Evolutionary conservation across 257 asterid genomes (phyloP).

Genomic region (Misopates orontium): DNA sequence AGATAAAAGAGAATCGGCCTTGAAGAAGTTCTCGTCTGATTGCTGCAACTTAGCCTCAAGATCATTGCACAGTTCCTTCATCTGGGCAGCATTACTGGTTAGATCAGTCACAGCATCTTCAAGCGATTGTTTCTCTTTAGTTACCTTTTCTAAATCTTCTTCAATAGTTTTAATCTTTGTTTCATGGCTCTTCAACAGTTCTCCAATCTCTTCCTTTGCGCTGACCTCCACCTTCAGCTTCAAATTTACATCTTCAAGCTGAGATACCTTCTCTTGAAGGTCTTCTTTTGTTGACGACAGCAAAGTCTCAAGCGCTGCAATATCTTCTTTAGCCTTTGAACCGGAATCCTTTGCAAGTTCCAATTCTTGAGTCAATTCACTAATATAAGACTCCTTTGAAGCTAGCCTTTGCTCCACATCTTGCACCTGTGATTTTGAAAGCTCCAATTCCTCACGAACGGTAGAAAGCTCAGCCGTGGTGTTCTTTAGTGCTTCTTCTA

Average conservation of each 20-base stretch:
- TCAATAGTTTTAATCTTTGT: slow-evolving; percentile 36
- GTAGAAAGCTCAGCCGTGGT: slow-evolving; percentile 56
- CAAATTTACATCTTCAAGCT: slow-evolving; percentile 48
- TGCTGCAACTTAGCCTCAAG: slow-evolving; percentile 77
- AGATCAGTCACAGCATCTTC: slow-evolving; percentile 63
- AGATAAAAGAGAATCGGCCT: slow-evolving; percentile 69
- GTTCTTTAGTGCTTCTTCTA: slow-evolving; percentile 60
- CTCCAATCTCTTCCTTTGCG: slow-evolving; percentile 45
- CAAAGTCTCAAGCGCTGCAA: slow-evolving; percentile 51
- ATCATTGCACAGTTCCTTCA: slow-evolving; percentile 71
- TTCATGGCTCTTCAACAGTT: slow-evolving; percentile 50
- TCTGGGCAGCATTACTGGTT: slow-evolving; percentile 45
- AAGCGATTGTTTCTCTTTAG: slow-evolving; percentile 56
- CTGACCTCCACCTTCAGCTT: slow-evolving; percentile 57
- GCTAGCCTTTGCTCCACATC: slow-evolving; percentile 66
- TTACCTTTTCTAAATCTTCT: slow-evolving; percentile 52
- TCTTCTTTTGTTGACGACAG: slow-evolving; percentile 43
- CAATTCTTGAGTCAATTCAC: slow-evolving; percentile 56
- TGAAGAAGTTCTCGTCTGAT: slow-evolving; percentile 73
- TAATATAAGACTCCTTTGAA: slow-evolving; percentile 56
- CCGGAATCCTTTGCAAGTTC: slow-evolving; percentile 56
- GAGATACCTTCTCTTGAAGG: slow-evolving; percentile 48
- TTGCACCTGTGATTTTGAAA: slow-evolving; percentile 58
- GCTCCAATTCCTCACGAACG: slow-evolving; percentile 61
- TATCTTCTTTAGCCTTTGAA: slow-evolving; percentile 54